Evolutionary conservation across 495 filamentous ascomycete species (phyloP).

Genomic region (Penicillium soppii): DNA sequence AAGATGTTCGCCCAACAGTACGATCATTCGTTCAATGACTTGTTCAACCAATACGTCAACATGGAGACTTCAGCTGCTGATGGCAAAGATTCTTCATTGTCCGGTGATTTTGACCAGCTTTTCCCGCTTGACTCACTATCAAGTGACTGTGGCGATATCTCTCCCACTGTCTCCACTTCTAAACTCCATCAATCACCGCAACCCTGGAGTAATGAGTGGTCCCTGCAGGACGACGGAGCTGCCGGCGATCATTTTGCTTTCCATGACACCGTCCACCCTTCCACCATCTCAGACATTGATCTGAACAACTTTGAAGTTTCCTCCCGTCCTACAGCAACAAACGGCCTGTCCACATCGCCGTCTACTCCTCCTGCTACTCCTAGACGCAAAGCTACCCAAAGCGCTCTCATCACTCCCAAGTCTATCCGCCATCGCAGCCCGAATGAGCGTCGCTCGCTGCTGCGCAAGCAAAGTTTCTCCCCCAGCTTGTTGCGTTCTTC

Average conservation of each 20-base stretch:
- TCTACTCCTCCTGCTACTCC: constrained; percentile 48
- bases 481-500: constrained; percentile 44
- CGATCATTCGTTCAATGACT: constrained; percentile 52
- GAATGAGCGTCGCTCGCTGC: constrained; percentile 37
- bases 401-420: constrained; percentile 41
- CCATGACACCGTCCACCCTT: constrained; percentile 42
- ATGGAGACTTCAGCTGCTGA: constrained; percentile 42
- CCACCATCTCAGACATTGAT: constrained; percentile 37
- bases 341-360: constrained; percentile 29
- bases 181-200: constrained; percentile 40
- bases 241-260: constrained; percentile 33
- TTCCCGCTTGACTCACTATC: constrained; percentile 44
- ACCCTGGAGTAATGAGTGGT: constrained; percentile 44
- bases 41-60: constrained; percentile 55
- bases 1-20: constrained; percentile 48
- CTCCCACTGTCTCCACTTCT: constrained; percentile 37
- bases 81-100: constrained; percentile 43
- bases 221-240: constrained; percentile 34
- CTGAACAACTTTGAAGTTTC: constrained; percentile 36
- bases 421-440: constrained; percentile 41
- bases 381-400: constrained; percentile 35
- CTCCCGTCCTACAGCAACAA: constrained; percentile 21
- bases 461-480: constrained; percentile 47
- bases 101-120: constrained; percentile 43
- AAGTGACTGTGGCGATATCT: constrained; percentile 48